Percentiles rank a stretch among this genome's conserved stretches.
These are phyloP conservation scores for Malassezia slooffiae DNA, from an alignment of 1,284 basidiomycete genomes.

Conservation along the genomic window DNA sequence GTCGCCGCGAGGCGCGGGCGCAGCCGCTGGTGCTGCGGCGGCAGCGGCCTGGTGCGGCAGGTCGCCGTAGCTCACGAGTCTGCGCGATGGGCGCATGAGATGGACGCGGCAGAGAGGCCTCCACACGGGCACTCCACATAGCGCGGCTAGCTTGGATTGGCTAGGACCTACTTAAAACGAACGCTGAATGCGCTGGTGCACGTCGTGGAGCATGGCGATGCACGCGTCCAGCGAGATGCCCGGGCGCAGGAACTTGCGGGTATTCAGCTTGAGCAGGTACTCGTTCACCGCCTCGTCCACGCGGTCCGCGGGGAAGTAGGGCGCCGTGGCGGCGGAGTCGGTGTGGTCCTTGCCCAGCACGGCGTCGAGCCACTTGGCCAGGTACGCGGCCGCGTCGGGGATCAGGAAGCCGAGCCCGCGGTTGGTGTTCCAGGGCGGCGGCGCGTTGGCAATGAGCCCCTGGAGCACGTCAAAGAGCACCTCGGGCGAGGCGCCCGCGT, in stretches of 20 bases:
- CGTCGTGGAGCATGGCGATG: slow-evolving; percentile 8
- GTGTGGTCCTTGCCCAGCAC: slow-evolving; percentile 4
- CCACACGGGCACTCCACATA: no score
- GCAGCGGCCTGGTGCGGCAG: slow-evolving; percentile 7
- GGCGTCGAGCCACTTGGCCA: slow-evolving; percentile 22
- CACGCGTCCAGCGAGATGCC: slow-evolving; percentile 7
- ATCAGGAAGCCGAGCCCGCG: slow-evolving; percentile 28
- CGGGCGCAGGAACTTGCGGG: slow-evolving; percentile 11
- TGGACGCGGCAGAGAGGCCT: no score
- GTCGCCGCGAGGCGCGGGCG: no score
- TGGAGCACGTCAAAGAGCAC: slow-evolving; percentile 75
- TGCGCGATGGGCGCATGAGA: background rate
- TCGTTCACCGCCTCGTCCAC: slow-evolving; percentile 22
- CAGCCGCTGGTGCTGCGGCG: no score
- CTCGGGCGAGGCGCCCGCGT: slow-evolving; percentile 63
- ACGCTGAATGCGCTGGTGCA: slow-evolving; percentile 12
- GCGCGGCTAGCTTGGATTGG: background rate
- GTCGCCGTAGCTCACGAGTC: slow-evolving; percentile 15
- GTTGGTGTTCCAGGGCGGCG: slow-evolving; percentile 35
- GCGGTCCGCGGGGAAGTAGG: slow-evolving; percentile 20
- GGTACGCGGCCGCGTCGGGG: slow-evolving; percentile 25
- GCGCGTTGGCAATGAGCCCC: slow-evolving; percentile 60
- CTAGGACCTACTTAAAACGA: slow-evolving; percentile 2
- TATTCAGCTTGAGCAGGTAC: slow-evolving; percentile 13
- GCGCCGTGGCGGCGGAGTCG: background rate